These are phyloP conservation scores for Melastoma candidum DNA, from an alignment of 441 rosid species.

Conservation along the genomic window DNA sequence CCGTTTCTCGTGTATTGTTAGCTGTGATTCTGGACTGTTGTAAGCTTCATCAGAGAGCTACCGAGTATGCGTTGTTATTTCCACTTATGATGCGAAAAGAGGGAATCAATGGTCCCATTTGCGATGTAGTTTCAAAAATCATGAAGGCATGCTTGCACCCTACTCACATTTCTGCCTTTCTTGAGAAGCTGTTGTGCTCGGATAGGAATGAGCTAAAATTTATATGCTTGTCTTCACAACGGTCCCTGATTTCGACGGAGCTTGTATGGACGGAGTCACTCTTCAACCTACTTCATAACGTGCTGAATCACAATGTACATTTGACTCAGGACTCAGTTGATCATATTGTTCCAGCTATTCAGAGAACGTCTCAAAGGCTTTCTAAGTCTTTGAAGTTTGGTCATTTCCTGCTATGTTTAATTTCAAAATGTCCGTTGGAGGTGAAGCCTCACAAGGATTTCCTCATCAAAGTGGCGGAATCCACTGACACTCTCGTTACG, in stretches of 20 bases:
- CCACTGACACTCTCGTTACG: constrained; percentile 55
- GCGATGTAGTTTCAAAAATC: constrained; percentile 49
- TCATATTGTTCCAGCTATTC: constrained; percentile 32
- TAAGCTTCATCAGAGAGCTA: constrained; percentile 53
- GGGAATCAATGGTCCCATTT: constrained; percentile 48
- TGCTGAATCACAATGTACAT: constrained; percentile 42
- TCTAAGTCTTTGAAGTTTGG: constrained; percentile 65
- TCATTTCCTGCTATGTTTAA: constrained; percentile 47
- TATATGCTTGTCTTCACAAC: constrained; percentile 47
- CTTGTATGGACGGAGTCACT: constrained; percentile 70
- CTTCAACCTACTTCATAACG: constrained; percentile 48
- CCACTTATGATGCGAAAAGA: constrained; percentile 45
- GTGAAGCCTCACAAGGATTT: constrained; percentile 36
- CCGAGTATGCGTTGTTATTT: constrained; percentile 47
- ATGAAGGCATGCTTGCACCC: constrained; percentile 64
- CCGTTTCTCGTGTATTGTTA: constrained; percentile 52
- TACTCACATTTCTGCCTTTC: constrained; percentile 62
- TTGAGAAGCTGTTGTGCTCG: constrained; percentile 58
- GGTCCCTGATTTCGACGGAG: constrained; percentile 34
- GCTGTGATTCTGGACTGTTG: constrained; percentile 47
- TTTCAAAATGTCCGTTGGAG: constrained; percentile 35
- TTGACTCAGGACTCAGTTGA: constrained; percentile 53
- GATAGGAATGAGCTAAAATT: constrained; percentile 31
- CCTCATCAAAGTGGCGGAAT: constrained; percentile 39
- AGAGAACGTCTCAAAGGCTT: constrained; percentile 31